Base-by-base conservation (phyloP, 2,329 filamentous ascomycete genomes). In the Fusarium nematophilum region DNA sequence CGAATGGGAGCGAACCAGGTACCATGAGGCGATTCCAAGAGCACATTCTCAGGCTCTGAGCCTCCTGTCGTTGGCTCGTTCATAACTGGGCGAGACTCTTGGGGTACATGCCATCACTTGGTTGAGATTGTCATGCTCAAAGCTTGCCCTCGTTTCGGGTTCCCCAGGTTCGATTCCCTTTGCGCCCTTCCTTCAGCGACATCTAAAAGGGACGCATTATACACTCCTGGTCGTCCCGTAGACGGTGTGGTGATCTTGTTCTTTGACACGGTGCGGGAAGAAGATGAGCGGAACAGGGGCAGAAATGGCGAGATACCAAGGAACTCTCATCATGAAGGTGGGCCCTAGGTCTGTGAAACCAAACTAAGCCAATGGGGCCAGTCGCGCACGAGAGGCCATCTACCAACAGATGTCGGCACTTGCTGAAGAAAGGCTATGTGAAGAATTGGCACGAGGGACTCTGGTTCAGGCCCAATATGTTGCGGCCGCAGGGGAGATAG, bases 351-450 rank as follows among this genome's bases (percentile, higher is more conserved):
- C 21, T 36, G 34, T 23, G 18, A 50, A 34, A 33, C 47, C 42
- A 26, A 36, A 14, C 27, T 17, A 31, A 17, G 38, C 31, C 29
- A 47, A 39, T 25, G 10, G 31, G 27, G 29, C 14, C 18, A 31
- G 39, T 30, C 31, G 23, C 26, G 29, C 26, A 38, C 15, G 23
- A 33, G 17, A 21, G 42, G 34, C 7, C 17, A 34, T 47, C 46
- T 27, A 27, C 46, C 44, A 61, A 57, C 51, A 50, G 23, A 25
- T 14, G 21, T 50, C 51, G 51, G 51, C 43, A 53, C 46, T 61
- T 62, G 25, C 33, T 53, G 39, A 56, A 36, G 47, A 61, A 37
- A 53, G 46, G 42, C 52, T 57, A 57, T 64, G 25, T 9, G 27
- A 31, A 48, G 46, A 40, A 26, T 21, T 34, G 29, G 29, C 18